Conservation (phyloP, 192 early-diverging fungal genomes). For the Obelidium mucronatum region DNA sequence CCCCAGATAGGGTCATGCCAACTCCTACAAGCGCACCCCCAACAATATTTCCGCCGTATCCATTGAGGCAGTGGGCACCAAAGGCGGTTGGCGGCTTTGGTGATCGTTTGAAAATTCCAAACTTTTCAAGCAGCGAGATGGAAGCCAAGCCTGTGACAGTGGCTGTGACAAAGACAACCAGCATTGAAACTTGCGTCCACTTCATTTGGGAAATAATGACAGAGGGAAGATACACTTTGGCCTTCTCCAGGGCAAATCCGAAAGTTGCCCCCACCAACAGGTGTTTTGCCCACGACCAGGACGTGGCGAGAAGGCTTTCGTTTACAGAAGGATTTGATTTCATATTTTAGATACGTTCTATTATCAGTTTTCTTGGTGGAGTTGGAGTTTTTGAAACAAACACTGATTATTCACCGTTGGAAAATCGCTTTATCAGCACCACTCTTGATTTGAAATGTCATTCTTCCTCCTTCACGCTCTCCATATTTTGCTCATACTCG, state of each 20-base stretch:
- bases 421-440: too few relatives aligned
- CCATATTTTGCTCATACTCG: too few relatives aligned
- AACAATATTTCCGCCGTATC: constrained; percentile 32
- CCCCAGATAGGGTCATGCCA: constrained; percentile 43
- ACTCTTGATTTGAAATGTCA: too few relatives aligned
- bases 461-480: too few relatives aligned
- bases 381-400: too few relatives aligned
- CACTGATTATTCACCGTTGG: too few relatives aligned
- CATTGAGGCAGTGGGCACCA: background rate
- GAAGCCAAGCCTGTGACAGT: constrained; percentile 33
- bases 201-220: constrained; percentile 47
- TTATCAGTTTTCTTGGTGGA: too few relatives aligned
- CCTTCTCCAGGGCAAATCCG: constrained; percentile 4
- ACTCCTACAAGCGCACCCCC: constrained; percentile 38
- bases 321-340: too few relatives aligned
- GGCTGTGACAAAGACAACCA: constrained; percentile 45
- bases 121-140: constrained; percentile 18
- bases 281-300: constrained; percentile 5
- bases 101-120: constrained; percentile 26
- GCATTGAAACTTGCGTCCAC: constrained; percentile 36
- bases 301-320: too few relatives aligned
- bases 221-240: constrained; percentile 37
- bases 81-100: constrained; percentile 18
- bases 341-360: too few relatives aligned
- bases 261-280: background rate